These are phyloP conservation scores for Gynostemma pentaphyllum DNA, from an alignment of 306 rosid genomes.

Conservation along the genomic window DNA sequence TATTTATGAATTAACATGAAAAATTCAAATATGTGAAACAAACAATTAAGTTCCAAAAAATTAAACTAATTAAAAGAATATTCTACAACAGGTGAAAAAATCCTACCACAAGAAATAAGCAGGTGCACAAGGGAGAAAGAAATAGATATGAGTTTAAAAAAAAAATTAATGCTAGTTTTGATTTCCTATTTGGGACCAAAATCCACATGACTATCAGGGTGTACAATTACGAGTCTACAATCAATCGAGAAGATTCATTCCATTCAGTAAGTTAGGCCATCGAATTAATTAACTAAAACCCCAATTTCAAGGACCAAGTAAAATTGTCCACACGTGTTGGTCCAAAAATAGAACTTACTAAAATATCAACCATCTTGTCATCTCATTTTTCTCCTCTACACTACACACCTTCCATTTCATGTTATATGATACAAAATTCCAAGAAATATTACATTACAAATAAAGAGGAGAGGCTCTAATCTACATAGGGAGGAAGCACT, in stretches of 20 bases:
- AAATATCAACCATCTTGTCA: background rate
- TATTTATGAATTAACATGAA: too few relatives aligned
- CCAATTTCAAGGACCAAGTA: background rate
- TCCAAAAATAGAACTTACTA: background rate
- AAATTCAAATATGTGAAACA: background rate
- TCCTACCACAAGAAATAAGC: too few relatives aligned
- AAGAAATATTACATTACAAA: too few relatives aligned
- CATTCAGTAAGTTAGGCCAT: background rate
- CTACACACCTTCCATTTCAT: background rate
- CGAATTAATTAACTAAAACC: background rate
- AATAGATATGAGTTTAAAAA: too few relatives aligned
- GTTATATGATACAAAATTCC: background rate
- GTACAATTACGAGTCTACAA: background rate
- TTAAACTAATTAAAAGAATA: too few relatives aligned
- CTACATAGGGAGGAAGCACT: too few relatives aligned
- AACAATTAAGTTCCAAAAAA: background rate
- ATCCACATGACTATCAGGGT: background rate
- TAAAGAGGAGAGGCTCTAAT: too few relatives aligned
- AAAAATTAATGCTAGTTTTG: too few relatives aligned
- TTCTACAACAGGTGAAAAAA: too few relatives aligned
- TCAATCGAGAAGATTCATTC: background rate
- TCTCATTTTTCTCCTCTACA: conserved; percentile 1
- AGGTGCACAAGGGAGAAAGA: too few relatives aligned
- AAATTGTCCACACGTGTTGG: background rate
- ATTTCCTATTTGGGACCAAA: background rate